Conservation (phyloP, 148 eudicot genomes). For the Nepenthes mirabilis region DNA sequence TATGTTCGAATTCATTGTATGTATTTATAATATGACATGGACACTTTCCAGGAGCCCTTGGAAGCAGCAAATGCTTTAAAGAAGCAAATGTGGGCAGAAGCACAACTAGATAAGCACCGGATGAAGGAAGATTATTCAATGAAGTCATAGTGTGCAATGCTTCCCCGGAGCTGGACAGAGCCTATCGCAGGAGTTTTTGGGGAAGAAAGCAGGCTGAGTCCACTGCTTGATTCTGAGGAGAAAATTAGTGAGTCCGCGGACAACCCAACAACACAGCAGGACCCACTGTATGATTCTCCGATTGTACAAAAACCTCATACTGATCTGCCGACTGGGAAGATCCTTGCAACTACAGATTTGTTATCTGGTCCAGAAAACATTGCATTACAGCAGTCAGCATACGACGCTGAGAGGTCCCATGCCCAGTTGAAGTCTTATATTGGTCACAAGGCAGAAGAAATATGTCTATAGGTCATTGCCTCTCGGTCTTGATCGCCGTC, state of each 20-base stretch:
- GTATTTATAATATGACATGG: conserved; percentile 9
- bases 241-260: conserved; percentile 20
- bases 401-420: conserved; percentile 56
- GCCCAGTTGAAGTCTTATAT: conserved; percentile 66
- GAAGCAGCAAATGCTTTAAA: conserved; percentile 80
- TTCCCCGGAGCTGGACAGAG: conserved; percentile 32
- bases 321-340: conserved; percentile 26
- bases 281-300: conserved; percentile 20
- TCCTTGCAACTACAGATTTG: conserved; percentile 20
- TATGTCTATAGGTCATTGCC: conserved; percentile 82
- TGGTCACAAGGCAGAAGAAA: conserved; percentile 73
- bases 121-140: conserved; percentile 54
- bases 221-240: conserved; percentile 22
- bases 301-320: conserved; percentile 15
- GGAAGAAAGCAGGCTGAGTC: conserved; percentile 34
- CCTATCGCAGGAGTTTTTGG: conserved; percentile 11
- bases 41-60: conserved; percentile 56
- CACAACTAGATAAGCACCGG: conserved; percentile 72
- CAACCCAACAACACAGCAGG: conserved; percentile 16
- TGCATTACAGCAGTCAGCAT: conserved; percentile 40
- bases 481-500: conserved; percentile 84
- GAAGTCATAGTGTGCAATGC: conserved; percentile 37
- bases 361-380: conserved; percentile 36
- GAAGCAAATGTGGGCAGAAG: conserved; percentile 98
- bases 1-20: background rate